Evolutionary conservation across 768 basidiomycete genomes (phyloP), one percentile per base, ranked within the genome.

Genomic region (Plicaturopsis crispa): DNA sequence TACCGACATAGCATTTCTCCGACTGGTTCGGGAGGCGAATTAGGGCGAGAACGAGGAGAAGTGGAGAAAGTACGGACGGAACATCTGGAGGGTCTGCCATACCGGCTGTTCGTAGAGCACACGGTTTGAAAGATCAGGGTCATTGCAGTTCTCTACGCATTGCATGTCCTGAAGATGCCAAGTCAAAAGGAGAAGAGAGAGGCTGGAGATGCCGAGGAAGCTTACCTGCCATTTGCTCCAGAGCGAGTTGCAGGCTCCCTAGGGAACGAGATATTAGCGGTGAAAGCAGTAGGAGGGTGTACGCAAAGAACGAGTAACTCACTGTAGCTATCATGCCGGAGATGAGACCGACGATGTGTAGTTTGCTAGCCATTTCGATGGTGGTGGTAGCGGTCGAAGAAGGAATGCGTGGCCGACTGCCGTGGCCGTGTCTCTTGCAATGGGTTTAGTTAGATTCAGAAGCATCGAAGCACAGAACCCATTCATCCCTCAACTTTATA

Each of bases 1-100:
- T n/a, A 78, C 82, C 65, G 59, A 89, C 82, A 90, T 55, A 91
- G 74, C 78, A 93, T 88, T 66, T 98, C 93, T 57, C 93, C 93
- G 61, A 91, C 84, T 88, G 47, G 41, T 37, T 46, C 56, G 59
- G 54, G 63, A 59, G 47, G 67, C 72, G 48, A 65, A 45, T n/a
- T 41, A 13, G 33, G 24, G 31, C 38, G 37, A 35, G 44, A 28
- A 16, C 39, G 26, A 33, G 31, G 4, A 38, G 30, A 18, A 39
- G 39, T 42, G 45, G 52, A 39, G 35, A 46, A 44, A 33, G 32
- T 31, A 73, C 83, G 59, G 54, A 87, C 84, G 69, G 61, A 88
- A 89, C 86, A 89, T 91, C 59, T 88, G 85, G 28, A 90, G 71
- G 11, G 79, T 88, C 60, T 91, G 88, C 85, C 89, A 86, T 18